These are phyloP conservation scores for Russula compacta DNA, from an alignment of 768 basidiomycete species.

Conservation along the genomic window DNA sequence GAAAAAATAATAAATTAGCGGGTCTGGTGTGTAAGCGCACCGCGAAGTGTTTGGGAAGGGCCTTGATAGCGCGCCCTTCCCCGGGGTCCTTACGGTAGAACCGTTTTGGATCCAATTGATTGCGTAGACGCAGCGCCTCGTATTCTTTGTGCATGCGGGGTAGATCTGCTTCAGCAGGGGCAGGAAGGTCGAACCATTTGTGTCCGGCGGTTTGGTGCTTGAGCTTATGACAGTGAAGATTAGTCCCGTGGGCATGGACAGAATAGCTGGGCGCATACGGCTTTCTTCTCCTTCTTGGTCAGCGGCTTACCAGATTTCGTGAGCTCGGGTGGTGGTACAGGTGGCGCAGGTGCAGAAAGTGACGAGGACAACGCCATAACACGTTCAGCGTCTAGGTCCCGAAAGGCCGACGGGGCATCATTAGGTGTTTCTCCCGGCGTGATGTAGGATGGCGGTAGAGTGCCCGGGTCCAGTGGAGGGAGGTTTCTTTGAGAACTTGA, in stretches of 20 bases:
- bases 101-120: constrained; percentile 85
- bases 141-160: constrained; percentile 77
- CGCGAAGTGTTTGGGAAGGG: constrained; percentile 84
- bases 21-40: constrained; percentile 34
- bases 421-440: constrained; percentile 36
- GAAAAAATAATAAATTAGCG: background rate
- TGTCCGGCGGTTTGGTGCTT: constrained; percentile 66
- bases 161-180: constrained; percentile 69
- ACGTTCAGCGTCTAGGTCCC: constrained; percentile 53
- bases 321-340: constrained; percentile 50
- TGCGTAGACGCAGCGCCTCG: constrained; percentile 76
- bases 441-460: constrained; percentile 58
- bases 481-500: constrained; percentile 36
- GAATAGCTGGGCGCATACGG: constrained; percentile 35
- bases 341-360: constrained; percentile 45
- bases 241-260: background rate
- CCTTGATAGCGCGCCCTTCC: constrained; percentile 77
- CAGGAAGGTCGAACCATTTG: constrained; percentile 84
- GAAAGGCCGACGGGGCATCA: constrained; percentile 38
- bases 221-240: constrained; percentile 35
- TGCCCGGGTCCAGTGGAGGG: constrained; percentile 57
- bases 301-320: constrained; percentile 54
- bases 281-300: constrained; percentile 65
- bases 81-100: constrained; percentile 85
- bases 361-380: constrained; percentile 45